phyloP scores from a whole-genome alignment of 2,329 filamentous ascomycete species.

The Rasamsonia emersonii region DNA sequence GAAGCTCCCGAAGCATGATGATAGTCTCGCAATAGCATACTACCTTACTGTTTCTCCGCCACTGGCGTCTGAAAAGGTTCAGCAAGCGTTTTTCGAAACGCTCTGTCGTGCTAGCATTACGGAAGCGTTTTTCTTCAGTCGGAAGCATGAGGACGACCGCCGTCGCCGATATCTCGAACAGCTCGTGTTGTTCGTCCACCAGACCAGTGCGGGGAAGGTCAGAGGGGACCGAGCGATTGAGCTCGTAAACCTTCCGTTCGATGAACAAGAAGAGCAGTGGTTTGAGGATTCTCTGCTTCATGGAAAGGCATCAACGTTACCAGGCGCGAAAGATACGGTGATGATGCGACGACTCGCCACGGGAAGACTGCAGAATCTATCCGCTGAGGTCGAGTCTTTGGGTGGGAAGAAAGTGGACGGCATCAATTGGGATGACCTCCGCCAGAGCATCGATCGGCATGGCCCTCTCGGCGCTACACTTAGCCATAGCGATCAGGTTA shows the following conservation, averaged over 20 bases:
- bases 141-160: slow-evolving; percentile 53
- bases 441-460: slow-evolving; percentile 21
- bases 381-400: slow-evolving; percentile 26
- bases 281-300: slow-evolving; percentile 59
- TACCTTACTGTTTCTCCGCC: slow-evolving; percentile 68
- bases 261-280: slow-evolving; percentile 61
- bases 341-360: slow-evolving; percentile 65
- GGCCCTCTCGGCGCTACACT: background rate
- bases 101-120: slow-evolving; percentile 59
- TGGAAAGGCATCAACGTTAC: slow-evolving; percentile 56
- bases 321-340: slow-evolving; percentile 62
- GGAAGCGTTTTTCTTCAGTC: slow-evolving; percentile 66
- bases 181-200: slow-evolving; percentile 53
- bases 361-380: slow-evolving; percentile 40
- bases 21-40: slow-evolving; percentile 63
- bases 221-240: slow-evolving; percentile 55
- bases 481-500: background rate
- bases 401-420: slow-evolving; percentile 41
- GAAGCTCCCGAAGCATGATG: slow-evolving; percentile 51
- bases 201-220: slow-evolving; percentile 24
- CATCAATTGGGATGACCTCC: slow-evolving; percentile 44
- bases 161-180: slow-evolving; percentile 59
- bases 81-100: slow-evolving; percentile 61
- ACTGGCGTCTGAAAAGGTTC: slow-evolving; percentile 53
- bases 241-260: slow-evolving; percentile 65